Evolutionary conservation across 169 alveolate species (phyloP).

Genomic region (Plasmodium vivax): DNA sequence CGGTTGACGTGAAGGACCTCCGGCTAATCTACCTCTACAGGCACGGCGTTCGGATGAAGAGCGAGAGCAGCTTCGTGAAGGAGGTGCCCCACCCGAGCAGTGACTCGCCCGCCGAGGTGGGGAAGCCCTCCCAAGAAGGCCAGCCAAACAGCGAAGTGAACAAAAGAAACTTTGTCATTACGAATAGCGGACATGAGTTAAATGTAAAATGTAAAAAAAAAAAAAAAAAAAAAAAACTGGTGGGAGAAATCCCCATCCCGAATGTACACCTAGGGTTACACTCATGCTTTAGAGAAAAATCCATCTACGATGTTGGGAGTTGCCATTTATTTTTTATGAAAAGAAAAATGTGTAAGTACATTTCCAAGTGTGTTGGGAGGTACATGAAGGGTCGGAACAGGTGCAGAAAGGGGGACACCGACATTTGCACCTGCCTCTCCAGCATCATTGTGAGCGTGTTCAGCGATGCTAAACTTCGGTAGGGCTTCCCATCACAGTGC

Average conservation of each 20-base stretch:
- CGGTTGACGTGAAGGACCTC: conserved; percentile 42
- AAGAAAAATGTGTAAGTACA: neutral
- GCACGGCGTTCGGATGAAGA: conserved; percentile 34
- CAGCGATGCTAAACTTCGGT: conserved; percentile 69
- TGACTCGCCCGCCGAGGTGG: neutral
- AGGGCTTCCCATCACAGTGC: neutral
- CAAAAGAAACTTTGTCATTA: neutral
- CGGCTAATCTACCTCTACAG: conserved; percentile 50
- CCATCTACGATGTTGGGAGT: conserved; percentile 16
- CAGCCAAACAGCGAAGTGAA: neutral
- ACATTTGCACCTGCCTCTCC: conserved; percentile 37
- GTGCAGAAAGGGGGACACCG: neutral
- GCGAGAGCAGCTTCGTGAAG: conserved; percentile 16
- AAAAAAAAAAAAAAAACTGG: neutral
- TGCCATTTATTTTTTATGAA: neutral
- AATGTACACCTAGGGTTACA: conserved; percentile 21
- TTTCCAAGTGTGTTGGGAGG: conserved; percentile 15
- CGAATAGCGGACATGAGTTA: neutral
- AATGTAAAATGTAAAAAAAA: neutral
- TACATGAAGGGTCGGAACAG: conserved; percentile 14
- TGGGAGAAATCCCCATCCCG: conserved; percentile 43
- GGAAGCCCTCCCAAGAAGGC: neutral
- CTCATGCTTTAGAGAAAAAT: conserved; percentile 14
- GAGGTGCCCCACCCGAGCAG: neutral
- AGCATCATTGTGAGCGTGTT: conserved; percentile 40